A percentile compares a stretch with the other conserved stretches of the same genome.
Evolutionary conservation across 2,329 filamentous ascomycete species (phyloP).

Genomic region (Claviceps sp.): DNA sequence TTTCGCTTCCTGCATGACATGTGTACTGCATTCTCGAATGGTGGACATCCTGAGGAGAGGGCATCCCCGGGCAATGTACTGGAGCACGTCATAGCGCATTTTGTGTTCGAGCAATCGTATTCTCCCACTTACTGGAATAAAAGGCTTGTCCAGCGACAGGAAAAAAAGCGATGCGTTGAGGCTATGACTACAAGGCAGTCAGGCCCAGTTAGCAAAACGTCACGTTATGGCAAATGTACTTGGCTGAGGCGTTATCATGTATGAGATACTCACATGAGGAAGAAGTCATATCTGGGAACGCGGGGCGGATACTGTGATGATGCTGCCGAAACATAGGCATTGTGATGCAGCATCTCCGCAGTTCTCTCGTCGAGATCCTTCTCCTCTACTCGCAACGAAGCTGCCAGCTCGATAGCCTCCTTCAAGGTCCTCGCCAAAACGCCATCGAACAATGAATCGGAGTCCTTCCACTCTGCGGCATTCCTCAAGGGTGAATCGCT

Average conservation of each 20-base stretch:
- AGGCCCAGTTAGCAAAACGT: background rate
- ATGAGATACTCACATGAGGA: slow-evolving; percentile 30
- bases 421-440: slow-evolving; percentile 49
- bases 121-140: slow-evolving; percentile 48
- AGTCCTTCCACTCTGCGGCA: slow-evolving; percentile 35
- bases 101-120: slow-evolving; percentile 69
- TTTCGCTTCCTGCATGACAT: slow-evolving; percentile 23
- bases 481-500: slow-evolving; percentile 40
- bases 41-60: slow-evolving; percentile 34
- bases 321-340: slow-evolving; percentile 33
- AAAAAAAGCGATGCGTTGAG: slow-evolving; percentile 64
- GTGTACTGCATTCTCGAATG: slow-evolving; percentile 46
- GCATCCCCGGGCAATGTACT: slow-evolving; percentile 57
- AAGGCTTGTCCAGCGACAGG: slow-evolving; percentile 50
- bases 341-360: slow-evolving; percentile 55
- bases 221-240: no score
- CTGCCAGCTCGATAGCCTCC: slow-evolving; percentile 48
- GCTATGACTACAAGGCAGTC: slow-evolving; percentile 49
- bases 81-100: slow-evolving; percentile 56
- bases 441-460: slow-evolving; percentile 55
- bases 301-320: slow-evolving; percentile 53
- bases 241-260: no score
- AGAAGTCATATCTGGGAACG: slow-evolving; percentile 69
- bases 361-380: slow-evolving; percentile 42
- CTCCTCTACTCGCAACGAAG: slow-evolving; percentile 41